phyloP scores from a whole-genome alignment of 2,329 filamentous ascomycete genomes.

The Botrytis squamosa region DNA sequence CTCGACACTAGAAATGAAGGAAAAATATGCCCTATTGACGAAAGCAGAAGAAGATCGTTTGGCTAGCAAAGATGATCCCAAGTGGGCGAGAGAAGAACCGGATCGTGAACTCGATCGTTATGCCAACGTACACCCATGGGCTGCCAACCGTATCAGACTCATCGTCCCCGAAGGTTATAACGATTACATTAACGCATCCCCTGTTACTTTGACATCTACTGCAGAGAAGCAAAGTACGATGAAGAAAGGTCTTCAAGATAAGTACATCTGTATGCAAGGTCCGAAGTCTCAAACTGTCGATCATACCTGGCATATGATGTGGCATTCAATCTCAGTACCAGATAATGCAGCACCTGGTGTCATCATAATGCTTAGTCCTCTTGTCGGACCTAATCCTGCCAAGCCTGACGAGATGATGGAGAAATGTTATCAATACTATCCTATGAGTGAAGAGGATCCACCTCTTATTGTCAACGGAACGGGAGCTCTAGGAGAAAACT shows the following conservation, averaged over 20 bases:
- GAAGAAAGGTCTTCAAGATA: conserved; percentile 38
- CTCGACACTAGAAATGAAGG: conserved; percentile 49
- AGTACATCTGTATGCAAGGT: conserved; percentile 92
- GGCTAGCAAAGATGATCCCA: conserved; percentile 40
- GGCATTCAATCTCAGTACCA: conserved; percentile 58
- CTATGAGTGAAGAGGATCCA: conserved; percentile 53
- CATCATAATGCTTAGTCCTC: conserved; percentile 92
- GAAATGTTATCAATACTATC: conserved; percentile 92
- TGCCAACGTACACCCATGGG: conserved; percentile 84
- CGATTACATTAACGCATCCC: conserved; percentile 82
- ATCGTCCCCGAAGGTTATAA: conserved; percentile 69
- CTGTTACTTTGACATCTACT: conserved; percentile 48
- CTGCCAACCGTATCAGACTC: conserved; percentile 79
- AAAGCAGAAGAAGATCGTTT: conserved; percentile 48
- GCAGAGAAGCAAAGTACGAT: conserved; percentile 33
- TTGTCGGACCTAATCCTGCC: conserved; percentile 51
- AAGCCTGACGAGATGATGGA: conserved; percentile 53
- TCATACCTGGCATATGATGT: conserved; percentile 95
- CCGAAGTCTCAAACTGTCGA: conserved; percentile 73
- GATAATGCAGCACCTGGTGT: conserved; percentile 67
- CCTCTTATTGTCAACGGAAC: conserved; percentile 58
- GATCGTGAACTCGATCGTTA: conserved; percentile 75
- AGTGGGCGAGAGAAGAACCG: conserved; percentile 58
- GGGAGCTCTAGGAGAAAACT: conserved; percentile 64
- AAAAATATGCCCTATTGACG: conserved; percentile 62